Conservation (phyloP, 2,329 filamentous ascomycete genomes). For the Aspergillus sp. region DNA sequence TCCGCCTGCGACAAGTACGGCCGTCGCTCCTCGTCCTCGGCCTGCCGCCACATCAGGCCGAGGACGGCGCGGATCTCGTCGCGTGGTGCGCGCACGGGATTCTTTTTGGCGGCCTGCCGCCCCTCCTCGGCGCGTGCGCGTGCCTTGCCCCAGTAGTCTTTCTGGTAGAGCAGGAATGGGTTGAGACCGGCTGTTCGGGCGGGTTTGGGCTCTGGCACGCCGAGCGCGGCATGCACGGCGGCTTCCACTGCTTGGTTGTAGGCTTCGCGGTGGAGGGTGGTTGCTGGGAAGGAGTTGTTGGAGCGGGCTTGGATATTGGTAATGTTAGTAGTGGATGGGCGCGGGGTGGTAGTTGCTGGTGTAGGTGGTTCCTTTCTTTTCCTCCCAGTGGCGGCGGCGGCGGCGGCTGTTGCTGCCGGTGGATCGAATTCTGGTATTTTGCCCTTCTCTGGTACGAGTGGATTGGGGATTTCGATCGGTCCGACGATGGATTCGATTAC, state of each 20-base stretch:
- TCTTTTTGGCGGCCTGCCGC: conserved; percentile 55
- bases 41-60: conserved; percentile 83
- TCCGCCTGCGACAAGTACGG: conserved; percentile 70
- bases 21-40: conserved; percentile 57
- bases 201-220: conserved; percentile 65
- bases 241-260: conserved; percentile 51
- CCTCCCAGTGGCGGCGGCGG: conserved; percentile 9
- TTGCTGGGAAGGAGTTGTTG: conserved; percentile 10
- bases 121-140: conserved; percentile 60
- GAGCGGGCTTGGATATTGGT: conserved; percentile 5
- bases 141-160: conserved; percentile 55
- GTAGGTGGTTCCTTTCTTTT: conserved; percentile 14
- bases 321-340: not conserved
- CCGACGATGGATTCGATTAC: conserved; percentile 73
- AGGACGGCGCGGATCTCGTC: conserved; percentile 75
- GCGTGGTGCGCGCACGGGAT: conserved; percentile 56
- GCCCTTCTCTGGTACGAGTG: conserved; percentile 60
- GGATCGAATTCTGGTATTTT: conserved; percentile 16
- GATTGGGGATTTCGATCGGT: conserved; percentile 65
- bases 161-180: conserved; percentile 83
- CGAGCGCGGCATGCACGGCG: conserved; percentile 53
- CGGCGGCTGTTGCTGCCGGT: conserved; percentile 10
- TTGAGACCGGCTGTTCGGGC: conserved; percentile 61
- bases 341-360: conserved; percentile 6
- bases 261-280: conserved; percentile 33